Percentiles rank a stretch among this genome's conserved stretches.
Conservation (phyloP, 1,284 basidiomycete species). For the Ganoderma lucidum region DNA sequence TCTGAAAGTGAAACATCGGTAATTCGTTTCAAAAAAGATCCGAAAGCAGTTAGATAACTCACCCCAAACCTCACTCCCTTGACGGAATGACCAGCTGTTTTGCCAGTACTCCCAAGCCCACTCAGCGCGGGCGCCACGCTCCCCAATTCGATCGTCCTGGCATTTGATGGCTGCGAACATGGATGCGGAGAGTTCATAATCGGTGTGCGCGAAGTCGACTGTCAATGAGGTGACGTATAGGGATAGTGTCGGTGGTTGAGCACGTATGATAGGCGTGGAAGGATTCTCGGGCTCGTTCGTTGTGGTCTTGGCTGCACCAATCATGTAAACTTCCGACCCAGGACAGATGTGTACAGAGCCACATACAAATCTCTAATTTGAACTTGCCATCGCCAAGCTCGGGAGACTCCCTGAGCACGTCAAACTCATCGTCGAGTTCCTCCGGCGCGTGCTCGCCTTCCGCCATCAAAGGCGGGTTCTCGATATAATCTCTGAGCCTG, state of each 20-base stretch:
- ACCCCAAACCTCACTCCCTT: constrained; percentile 79
- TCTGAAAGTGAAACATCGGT: constrained; percentile 47
- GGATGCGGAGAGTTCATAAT: constrained; percentile 67
- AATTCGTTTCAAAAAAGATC: no score
- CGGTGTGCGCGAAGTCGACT: constrained; percentile 63
- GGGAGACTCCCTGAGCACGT: constrained; percentile 68
- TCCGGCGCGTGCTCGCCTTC: constrained; percentile 26
- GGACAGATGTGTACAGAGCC: not conserved
- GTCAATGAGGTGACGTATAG: constrained; percentile 73
- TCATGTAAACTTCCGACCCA: not conserved
- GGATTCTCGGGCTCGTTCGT: constrained; percentile 25
- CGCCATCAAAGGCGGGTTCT: constrained; percentile 29
- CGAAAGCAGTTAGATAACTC: constrained; percentile 29
- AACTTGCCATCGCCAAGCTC: constrained; percentile 77
- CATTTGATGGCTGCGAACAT: constrained; percentile 81
- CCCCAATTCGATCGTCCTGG: constrained; percentile 65
- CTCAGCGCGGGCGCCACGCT: constrained; percentile 69
- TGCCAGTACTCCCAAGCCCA: constrained; percentile 80
- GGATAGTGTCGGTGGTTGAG: constrained; percentile 53
- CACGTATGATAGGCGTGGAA: constrained; percentile 34
- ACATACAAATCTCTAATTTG: constrained; percentile 71
- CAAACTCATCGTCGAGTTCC: constrained; percentile 52
- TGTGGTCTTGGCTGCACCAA: constrained; percentile 30
- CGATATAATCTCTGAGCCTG: constrained; percentile 62
- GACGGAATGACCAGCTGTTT: constrained; percentile 69